Base-by-base conservation (phyloP, 2,329 filamentous ascomycete genomes). In the Diaporthe caulivora region DNA sequence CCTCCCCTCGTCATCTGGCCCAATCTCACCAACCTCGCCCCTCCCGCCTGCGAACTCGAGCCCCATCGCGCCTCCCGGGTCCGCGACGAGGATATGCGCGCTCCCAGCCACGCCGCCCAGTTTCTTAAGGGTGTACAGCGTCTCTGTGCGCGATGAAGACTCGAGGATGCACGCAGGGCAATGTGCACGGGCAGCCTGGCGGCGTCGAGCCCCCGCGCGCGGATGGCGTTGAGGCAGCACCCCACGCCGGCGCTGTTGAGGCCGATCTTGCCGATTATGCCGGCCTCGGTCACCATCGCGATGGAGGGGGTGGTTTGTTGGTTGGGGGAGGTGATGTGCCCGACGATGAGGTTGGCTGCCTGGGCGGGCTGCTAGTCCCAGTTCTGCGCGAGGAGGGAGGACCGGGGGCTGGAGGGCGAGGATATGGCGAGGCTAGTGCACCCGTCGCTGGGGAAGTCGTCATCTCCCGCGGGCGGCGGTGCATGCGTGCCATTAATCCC, bases 251-350 rank as follows among this genome's bases (percentile, higher is more conserved):
- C 78, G 21, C 82, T 83, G 77, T 93, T 93, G 76, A 92, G 83
- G 0, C 91, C 91, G 29, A 93, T 92, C 80, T 93, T 93, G 18
- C 90, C 91, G 44, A 93, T 86, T 29, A 92, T 86, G 18, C 90
- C 90, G 0, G 86, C 85, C 67, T 92, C 90, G 0, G 89, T 91
- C 29, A 75, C 68, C 74, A 76, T 76, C 10, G 70, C 62, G 26
- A 76, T 67, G 10, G 24, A 26, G 0, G 75, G 75, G 44, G 37
- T 47, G 13, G 6, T 2, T 8, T 40, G 37, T 2, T 13, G 37
- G 37, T 13, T 37, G 10, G 65, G 44, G 34, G 64, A 83, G 5
- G 73, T 62, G n/a, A 73, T 76, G 62, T 53, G 73, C 44, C 47
- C 42, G 86, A 74, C 26, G 40, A 76, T 65, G 7, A 76, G 55